Percentiles rank a stretch among this genome's conserved stretches.
Evolutionary conservation across 306 rosid genomes (phyloP).

Genomic region (Ochetophila trinervis): DNA sequence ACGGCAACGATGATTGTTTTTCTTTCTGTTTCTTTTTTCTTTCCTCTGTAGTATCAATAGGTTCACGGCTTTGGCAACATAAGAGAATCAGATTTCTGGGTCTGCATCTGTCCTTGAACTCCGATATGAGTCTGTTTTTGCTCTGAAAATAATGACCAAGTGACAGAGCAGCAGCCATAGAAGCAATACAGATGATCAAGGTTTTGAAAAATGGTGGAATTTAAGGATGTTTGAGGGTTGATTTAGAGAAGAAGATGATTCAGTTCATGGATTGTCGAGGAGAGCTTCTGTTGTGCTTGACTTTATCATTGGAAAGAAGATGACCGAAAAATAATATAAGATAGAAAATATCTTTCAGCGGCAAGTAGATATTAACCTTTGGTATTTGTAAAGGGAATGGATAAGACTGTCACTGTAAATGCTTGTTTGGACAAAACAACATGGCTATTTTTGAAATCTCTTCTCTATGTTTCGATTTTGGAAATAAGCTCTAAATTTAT

Average conservation of each 20-base stretch:
- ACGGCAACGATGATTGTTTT: conserved; percentile 11
- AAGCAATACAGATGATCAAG: neutral
- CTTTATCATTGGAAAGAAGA: neutral
- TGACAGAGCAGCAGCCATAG: conserved; percentile 48
- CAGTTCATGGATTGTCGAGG: too few relatives aligned
- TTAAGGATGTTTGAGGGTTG: conserved; percentile 2
- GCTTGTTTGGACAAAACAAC: neutral
- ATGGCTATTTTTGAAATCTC: neutral
- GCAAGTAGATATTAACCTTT: neutral
- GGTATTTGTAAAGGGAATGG: neutral
- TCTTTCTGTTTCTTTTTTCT: conserved; percentile 25
- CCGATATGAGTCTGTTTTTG: conserved; percentile 5
- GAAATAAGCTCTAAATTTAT: too few relatives aligned
- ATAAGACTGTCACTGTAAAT: neutral
- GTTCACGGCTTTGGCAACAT: conserved; percentile 40
- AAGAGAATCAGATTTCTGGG: conserved; percentile 23
- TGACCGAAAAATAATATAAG: neutral
- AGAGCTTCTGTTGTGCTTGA: neutral
- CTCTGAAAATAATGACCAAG: conserved; percentile 18
- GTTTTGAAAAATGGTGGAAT: neutral
- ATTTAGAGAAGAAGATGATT: neutral
- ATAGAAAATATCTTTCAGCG: neutral
- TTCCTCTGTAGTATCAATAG: conserved; percentile 18
- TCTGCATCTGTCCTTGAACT: conserved; percentile 22
- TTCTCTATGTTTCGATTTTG: too few relatives aligned